A percentile compares a stretch with the other conserved stretches of the same genome.
Conservation (phyloP, 2,329 filamentous ascomycete genomes). For the Celoporthe dispersa region DNA sequence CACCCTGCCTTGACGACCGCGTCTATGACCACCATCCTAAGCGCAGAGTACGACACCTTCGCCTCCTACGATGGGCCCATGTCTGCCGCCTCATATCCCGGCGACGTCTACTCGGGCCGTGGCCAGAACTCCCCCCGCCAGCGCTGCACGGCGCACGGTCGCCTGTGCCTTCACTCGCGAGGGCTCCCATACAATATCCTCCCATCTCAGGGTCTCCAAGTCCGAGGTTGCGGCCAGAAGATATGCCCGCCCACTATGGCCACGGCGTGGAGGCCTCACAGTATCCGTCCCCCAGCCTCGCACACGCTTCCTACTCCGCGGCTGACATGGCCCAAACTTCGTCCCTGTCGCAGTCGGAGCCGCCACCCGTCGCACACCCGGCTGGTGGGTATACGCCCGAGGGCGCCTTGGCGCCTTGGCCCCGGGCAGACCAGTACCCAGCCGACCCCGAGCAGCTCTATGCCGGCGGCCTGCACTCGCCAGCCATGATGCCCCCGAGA, state of each 20-base stretch:
- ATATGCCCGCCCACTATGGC: constrained; percentile 39
- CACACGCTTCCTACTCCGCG: constrained; percentile 40
- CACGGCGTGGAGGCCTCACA: constrained; percentile 44
- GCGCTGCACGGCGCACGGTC: constrained; percentile 37
- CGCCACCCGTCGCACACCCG: constrained; percentile 30
- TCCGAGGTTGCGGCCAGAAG: constrained; percentile 48
- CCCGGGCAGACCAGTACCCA: constrained; percentile 44
- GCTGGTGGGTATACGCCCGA: constrained; percentile 46
- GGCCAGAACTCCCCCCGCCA: constrained; percentile 32
- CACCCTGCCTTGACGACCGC: constrained; percentile 47
- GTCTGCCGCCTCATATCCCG: constrained; percentile 39
- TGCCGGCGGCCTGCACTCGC: constrained; percentile 26
- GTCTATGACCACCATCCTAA: constrained; percentile 50
- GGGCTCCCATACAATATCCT: constrained; percentile 40
- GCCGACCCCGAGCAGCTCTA: constrained; percentile 39
- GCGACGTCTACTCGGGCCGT: constrained; percentile 49
- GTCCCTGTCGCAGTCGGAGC: constrained; percentile 20
- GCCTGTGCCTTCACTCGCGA: constrained; percentile 36
- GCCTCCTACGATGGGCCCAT: constrained; percentile 49
- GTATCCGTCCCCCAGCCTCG: constrained; percentile 47
- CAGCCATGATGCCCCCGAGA: constrained; percentile 30
- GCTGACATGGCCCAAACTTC: constrained; percentile 32
- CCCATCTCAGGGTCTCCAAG: constrained; percentile 32
- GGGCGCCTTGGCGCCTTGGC: constrained; percentile 43
- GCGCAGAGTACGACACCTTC: constrained; percentile 57